Evolutionary conservation across 805 yeast species (phyloP), one percentile per base, ranked within the genome.

Genomic region (Metschnikowia dekortorum): DNA sequence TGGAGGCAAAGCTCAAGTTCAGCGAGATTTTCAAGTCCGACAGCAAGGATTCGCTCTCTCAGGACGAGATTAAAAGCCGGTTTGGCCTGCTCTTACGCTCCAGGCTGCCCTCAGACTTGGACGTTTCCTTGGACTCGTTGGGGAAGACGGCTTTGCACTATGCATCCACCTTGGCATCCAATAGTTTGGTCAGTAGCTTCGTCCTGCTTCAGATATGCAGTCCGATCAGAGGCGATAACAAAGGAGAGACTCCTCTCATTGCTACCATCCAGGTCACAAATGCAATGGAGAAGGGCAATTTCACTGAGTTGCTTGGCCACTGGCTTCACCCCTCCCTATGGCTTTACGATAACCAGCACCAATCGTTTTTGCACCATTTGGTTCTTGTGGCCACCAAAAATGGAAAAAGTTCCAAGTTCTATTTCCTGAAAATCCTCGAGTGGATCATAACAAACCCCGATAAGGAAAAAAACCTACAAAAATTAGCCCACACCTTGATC

Each of bases 301-400:
- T 94, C 68, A 79, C 79, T 46, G 80, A 80, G 47, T 67, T 94
- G 46, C 71, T 94, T 47, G 85, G 83, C 57, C 55, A 64, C 34
- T 74, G 83, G 61, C 68, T 92, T 29, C 87, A 87, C 64, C 96
- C 97, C 0, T 59, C 62, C 46, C 54, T 73, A 44, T 67, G 69
- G 68, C 62, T 73, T 46, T 62, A 64, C 45, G 73, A 92, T 64
- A 77, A 80, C 47, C 81, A 83, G 60, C 84, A 85, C 39, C 80
- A 96, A 59, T 83, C 96, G 0, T 81, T 94, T 11, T 68, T 94
- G 45, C 99, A 94, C 67, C 96, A 89, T 63, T 85, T 94, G 56
- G 85, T 90, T 3, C 71, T 83, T 34, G 64, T 63, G 51, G 56
- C 65, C 6, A 39, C 54, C 14, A 68, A 63, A 46, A 71, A 70